phyloP scores from a whole-genome alignment of 2,329 filamentous ascomycete genomes.

The Thielaviopsis musarum region DNA sequence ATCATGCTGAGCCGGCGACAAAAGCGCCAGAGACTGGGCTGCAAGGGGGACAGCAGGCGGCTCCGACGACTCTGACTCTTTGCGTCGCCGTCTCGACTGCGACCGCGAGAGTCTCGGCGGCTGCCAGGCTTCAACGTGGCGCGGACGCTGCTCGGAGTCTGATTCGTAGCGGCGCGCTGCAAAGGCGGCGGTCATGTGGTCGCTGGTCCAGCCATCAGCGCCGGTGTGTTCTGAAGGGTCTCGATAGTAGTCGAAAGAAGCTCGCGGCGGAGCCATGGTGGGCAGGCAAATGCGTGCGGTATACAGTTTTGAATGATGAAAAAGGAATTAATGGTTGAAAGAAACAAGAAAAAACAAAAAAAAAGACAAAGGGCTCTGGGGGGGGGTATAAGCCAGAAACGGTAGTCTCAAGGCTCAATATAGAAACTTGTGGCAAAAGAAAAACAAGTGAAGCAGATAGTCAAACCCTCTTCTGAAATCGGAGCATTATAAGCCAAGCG shows the following conservation, averaged over 20 bases:
- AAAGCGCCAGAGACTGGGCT: neutral
- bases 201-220: neutral
- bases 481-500: no score
- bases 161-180: conserved; percentile 3
- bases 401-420: no score
- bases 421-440: no score
- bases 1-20: neutral
- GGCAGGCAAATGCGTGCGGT: neutral
- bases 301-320: neutral
- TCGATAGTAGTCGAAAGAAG: conserved; percentile 2
- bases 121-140: conserved; percentile 7
- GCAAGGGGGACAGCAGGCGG: neutral
- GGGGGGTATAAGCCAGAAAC: no score
- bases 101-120: neutral
- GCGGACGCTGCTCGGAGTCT: conserved; percentile 6
- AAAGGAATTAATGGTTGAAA: neutral
- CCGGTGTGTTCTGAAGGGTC: neutral
- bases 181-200: neutral
- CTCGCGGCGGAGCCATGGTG: conserved; percentile 2
- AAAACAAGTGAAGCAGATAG: no score
- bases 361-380: no score
- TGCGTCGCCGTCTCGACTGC: neutral
- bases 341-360: neutral
- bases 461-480: no score
- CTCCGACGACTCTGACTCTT: neutral